Evolutionary conservation across 768 basidiomycete genomes (phyloP), one percentile per base, ranked within the genome.

Genomic region (Amylocystis lapponica): DNA sequence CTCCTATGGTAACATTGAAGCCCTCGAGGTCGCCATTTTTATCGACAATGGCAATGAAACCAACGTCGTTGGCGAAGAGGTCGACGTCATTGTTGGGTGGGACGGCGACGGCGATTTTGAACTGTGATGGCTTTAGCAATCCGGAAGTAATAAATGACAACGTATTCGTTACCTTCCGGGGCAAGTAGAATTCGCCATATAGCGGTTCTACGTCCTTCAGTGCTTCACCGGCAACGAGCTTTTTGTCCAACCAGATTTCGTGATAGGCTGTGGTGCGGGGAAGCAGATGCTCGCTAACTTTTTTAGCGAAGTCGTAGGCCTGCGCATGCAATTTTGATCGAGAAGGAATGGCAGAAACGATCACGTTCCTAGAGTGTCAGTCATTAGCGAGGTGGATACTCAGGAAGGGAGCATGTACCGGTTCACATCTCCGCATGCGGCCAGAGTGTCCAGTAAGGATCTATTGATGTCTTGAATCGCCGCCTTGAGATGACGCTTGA

Each of bases 221-320:
- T 5, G 93, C 92, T 27, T 92, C 93, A 14, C 95, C 96, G 4
- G 86, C 90, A 39, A 99, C 86, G 54, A 92, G 67, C 70, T 96
- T 96, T 71, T 96, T 94, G 69, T 98, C 93, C 32, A 98, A 72
- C 95, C 95, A 99, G 50, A 99, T 98, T 66, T 99, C 96, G 60
- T 97, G 91, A 62, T 99, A 98, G 5, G 96, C 96, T 4, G 81
- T 80, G 4, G 94, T 97, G 34, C 81, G 75, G 17, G 96, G 96
- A 26, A 96, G 72, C 31, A 99, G 76, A 57, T 88, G 83, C 47
- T 82, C 79, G 65, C 90, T 93, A 57, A 94, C 76, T 45, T 72
- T 70, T 56, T 84, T 90, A 2, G 91, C 76, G 55, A 97, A 96
- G 29, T 83, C 74, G 57, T 79, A 91, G 12, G 92, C 90, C 61